A percentile compares a stretch with the other conserved stretches of the same genome.
Evolutionary conservation across 306 rosid genomes (phyloP).

Genomic region (Castanea mollissima): DNA sequence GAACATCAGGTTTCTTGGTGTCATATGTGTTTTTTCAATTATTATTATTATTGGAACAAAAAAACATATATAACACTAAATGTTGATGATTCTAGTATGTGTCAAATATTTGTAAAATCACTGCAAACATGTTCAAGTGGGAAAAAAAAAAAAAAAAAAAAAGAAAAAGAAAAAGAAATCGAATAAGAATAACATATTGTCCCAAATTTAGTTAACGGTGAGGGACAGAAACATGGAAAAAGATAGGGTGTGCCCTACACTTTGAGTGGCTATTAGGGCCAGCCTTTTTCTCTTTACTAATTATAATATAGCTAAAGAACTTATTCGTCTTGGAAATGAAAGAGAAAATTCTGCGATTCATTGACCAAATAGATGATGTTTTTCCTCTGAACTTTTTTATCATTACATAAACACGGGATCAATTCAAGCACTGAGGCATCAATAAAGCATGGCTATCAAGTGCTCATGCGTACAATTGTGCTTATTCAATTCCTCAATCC

Average conservation of each 20-base stretch:
- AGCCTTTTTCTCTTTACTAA: not conserved
- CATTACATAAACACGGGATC: slow-evolving; percentile 16
- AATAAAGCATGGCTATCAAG: not conserved
- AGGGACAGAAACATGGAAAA: not conserved
- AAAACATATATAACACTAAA: too few relatives aligned
- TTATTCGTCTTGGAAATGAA: slow-evolving; percentile 14
- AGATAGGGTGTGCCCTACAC: not conserved
- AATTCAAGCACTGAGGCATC: slow-evolving; percentile 1
- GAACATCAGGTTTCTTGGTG: not conserved
- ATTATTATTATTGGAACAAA: too few relatives aligned
- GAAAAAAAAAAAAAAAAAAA: not conserved
- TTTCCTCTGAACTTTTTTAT: slow-evolving; percentile 26
- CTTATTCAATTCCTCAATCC: not conserved
- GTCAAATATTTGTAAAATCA: not conserved
- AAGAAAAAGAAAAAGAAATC: not conserved
- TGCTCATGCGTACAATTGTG: not conserved
- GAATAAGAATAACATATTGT: not conserved
- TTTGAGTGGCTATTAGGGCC: slow-evolving; percentile 3
- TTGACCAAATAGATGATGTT: slow-evolving; percentile 14
- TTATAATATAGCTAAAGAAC: slow-evolving; percentile 12
- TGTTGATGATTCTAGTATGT: not conserved
- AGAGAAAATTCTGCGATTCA: not conserved
- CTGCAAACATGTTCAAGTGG: not conserved
- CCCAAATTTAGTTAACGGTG: not conserved
- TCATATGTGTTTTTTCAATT: not conserved